Evolutionary conservation across 345 rosid species (phyloP).

Genomic region (Populus alba): DNA sequence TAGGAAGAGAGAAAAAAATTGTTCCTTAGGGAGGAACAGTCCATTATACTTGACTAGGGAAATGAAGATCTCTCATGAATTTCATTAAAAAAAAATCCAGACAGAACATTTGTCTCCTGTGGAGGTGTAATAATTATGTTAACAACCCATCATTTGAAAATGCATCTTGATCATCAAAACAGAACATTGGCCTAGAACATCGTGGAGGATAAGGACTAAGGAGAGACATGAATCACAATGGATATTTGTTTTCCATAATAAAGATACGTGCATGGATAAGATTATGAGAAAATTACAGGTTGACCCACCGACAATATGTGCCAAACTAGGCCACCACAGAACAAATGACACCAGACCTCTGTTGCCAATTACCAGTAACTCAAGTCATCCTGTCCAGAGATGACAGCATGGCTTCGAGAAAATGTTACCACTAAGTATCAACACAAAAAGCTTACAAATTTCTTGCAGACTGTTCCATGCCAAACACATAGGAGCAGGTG

Average conservation of each 20-base stretch:
- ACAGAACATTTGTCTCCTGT: too few relatives aligned
- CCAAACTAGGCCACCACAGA: conserved; percentile 17
- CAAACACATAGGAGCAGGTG: not conserved
- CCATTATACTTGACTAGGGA: not conserved
- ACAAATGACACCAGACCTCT: conserved; percentile 15
- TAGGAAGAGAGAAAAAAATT: not conserved
- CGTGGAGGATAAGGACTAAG: not conserved
- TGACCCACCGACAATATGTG: conserved; percentile 29
- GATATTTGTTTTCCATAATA: conserved; percentile 11
- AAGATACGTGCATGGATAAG: conserved; percentile 4
- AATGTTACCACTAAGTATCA: not conserved
- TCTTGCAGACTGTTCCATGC: not conserved
- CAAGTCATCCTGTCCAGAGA: not conserved
- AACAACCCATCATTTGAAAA: not conserved
- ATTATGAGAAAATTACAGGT: not conserved
- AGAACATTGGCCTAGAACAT: not conserved
- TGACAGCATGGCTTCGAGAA: not conserved
- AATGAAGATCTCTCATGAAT: too few relatives aligned
- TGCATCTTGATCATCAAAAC: not conserved
- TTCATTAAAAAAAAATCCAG: too few relatives aligned
- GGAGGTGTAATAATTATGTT: too few relatives aligned
- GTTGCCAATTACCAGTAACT: not conserved
- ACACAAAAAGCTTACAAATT: not conserved
- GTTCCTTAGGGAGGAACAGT: not conserved
- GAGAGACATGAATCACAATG: not conserved